Percentiles rank a stretch among this genome's conserved stretches.
Evolutionary conservation across 2,329 filamentous ascomycete genomes (phyloP).

Genomic region (Pezicula neosporulosa): DNA sequence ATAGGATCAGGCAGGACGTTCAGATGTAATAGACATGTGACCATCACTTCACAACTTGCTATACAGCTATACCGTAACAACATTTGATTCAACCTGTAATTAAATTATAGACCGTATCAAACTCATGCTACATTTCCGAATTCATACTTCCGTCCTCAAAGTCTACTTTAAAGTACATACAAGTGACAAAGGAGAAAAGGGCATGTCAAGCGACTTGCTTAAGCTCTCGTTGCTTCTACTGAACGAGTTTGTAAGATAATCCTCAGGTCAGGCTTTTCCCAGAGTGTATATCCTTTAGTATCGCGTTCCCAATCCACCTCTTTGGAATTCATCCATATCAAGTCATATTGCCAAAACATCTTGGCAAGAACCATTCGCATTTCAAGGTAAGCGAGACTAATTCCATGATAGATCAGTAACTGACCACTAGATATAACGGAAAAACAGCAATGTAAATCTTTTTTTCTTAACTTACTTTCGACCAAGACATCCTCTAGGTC

Average conservation of each 20-base stretch:
- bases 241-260: constrained; percentile 6
- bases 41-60: too few relatives aligned
- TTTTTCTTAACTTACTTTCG: constrained; percentile 11
- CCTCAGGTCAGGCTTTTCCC: constrained; percentile 16
- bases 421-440: neutral
- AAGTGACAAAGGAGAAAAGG: too few relatives aligned
- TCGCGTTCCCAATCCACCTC: constrained; percentile 17
- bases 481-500: constrained; percentile 14
- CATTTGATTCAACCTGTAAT: too few relatives aligned
- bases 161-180: too few relatives aligned
- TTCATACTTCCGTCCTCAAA: too few relatives aligned
- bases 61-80: too few relatives aligned
- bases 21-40: too few relatives aligned
- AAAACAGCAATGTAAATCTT: neutral
- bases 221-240: neutral
- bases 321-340: constrained; percentile 15
- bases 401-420: neutral
- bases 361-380: constrained; percentile 18
- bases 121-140: too few relatives aligned
- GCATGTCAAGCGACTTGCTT: too few relatives aligned
- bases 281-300: constrained; percentile 17
- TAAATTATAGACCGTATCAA: too few relatives aligned
- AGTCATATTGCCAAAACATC: constrained; percentile 15
- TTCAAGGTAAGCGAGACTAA: constrained; percentile 15
- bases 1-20: too few relatives aligned